phyloP scores from a whole-genome alignment of 2,329 filamentous ascomycete species.

The Neopestalotiopsis sp. region DNA sequence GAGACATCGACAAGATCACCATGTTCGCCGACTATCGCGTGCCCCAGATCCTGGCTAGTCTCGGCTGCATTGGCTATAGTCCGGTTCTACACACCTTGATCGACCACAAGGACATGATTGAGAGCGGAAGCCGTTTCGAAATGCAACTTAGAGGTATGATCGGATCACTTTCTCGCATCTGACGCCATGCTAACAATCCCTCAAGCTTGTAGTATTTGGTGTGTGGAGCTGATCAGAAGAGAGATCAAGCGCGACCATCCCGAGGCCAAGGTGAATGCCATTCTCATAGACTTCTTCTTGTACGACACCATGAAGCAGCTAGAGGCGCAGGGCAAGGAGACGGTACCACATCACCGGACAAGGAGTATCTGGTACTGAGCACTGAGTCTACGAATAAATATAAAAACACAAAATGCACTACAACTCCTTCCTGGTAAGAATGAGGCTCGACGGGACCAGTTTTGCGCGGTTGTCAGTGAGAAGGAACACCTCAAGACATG shows the following conservation, averaged over 20 bases:
- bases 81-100: slow-evolving; percentile 78
- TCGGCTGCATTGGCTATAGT: slow-evolving; percentile 85
- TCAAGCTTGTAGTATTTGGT: slow-evolving; percentile 90
- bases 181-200: neutral
- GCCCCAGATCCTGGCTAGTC: slow-evolving; percentile 85
- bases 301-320: slow-evolving; percentile 93
- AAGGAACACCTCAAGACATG: too few relatives aligned
- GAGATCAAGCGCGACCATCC: slow-evolving; percentile 80
- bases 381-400: neutral
- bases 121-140: slow-evolving; percentile 79
- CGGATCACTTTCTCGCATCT: too few relatives aligned
- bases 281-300: slow-evolving; percentile 95
- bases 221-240: slow-evolving; percentile 83
- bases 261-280: slow-evolving; percentile 77
- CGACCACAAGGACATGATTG: slow-evolving; percentile 65
- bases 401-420: neutral
- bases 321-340: slow-evolving; percentile 66
- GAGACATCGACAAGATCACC: slow-evolving; percentile 92
- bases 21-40: slow-evolving; percentile 99
- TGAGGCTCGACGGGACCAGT: neutral
- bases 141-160: slow-evolving; percentile 77
- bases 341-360: slow-evolving; percentile 84
- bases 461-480: too few relatives aligned
- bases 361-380: slow-evolving; percentile 89
- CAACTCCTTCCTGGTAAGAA: neutral